A percentile compares a stretch with the other conserved stretches of the same genome.
Conservation (phyloP, 2,329 filamentous ascomycete genomes). For the Xylariaceae sp. region DNA sequence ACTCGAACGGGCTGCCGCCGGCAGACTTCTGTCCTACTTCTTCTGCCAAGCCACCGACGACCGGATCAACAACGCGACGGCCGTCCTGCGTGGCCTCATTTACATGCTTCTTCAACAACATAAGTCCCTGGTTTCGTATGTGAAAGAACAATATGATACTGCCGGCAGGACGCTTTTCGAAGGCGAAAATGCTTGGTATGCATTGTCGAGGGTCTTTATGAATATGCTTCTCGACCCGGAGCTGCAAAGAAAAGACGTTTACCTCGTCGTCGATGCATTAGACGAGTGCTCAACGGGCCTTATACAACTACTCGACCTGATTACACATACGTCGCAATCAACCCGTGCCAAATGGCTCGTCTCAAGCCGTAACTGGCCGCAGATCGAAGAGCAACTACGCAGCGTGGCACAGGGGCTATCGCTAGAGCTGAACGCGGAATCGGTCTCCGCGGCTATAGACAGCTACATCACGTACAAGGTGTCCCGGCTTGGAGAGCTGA, state of each 20-base stretch:
- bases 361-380: constrained; percentile 38
- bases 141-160: constrained; percentile 31
- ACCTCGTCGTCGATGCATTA: constrained; percentile 45
- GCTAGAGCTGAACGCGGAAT: constrained; percentile 36
- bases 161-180: constrained; percentile 33
- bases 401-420: constrained; percentile 5
- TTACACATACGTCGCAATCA: constrained; percentile 25
- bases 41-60: constrained; percentile 33
- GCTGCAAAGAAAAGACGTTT: too few species aligned
- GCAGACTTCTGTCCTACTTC: constrained; percentile 25
- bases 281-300: constrained; percentile 42
- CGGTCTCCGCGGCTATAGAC: constrained; percentile 34
- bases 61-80: constrained; percentile 26
- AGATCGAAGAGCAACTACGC: constrained; percentile 32
- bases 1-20: constrained; percentile 11
- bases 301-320: constrained; percentile 33
- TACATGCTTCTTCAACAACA: constrained; percentile 27
- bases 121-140: constrained; percentile 32
- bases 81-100: constrained; percentile 32
- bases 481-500: background rate
- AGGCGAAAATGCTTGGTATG: constrained; percentile 36
- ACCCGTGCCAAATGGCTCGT: constrained; percentile 37
- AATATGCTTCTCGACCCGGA: too few species aligned
- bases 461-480: constrained; percentile 37
- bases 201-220: too few species aligned